Base-by-base conservation (phyloP, 805 yeast genomes). In the Kregervanrija pseudodelftensis region DNA sequence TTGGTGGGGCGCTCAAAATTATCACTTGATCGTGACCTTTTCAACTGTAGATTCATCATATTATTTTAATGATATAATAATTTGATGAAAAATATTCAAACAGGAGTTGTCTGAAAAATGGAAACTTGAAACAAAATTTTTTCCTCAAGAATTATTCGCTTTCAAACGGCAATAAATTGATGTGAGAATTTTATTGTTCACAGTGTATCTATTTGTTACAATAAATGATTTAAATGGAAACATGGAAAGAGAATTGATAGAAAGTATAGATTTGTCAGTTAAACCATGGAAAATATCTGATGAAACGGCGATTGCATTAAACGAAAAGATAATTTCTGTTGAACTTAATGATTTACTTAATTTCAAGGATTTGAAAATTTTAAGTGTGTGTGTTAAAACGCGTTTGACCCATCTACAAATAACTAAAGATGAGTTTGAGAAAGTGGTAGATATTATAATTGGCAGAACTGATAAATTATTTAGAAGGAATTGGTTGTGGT, bases 1-100 rank as follows among this genome's bases (percentile, higher is more conserved):
- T 41, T 45, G 2, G 48, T 37, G 11, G 48, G 45, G 8, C 43
- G 16, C 5, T 33, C 13, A 8, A 28, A 16, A 4, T 8, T 15
- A 15, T 16, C 35, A 2, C 33, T 14, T 8, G 31, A 41, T 16
- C 4, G 37, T 11, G 28, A 22, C 39, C 46, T 44, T 17, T 44
- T 44, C 30, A 31, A n/a, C 10, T 36, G 15, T 12, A 13, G 13
- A 13, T 16, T 11, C 37, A 13, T 36, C 17, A 16, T 36, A 36
- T 11, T 11, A 10, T 36, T 12, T 10, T 42, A 8, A 8, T 35
- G 10, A 36, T 28, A 7, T 42, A 11, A 28, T 42, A 42, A n/a
- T 14, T 12, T 17, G 30, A 36, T 17, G 11, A 41, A 17, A 15
- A 22, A 12, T 42, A 40, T 17, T 35, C 40, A 22, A 36, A 13